These are phyloP conservation scores for Daedaleopsis nitida DNA, from an alignment of 768 basidiomycete genomes.

Conservation along the genomic window DNA sequence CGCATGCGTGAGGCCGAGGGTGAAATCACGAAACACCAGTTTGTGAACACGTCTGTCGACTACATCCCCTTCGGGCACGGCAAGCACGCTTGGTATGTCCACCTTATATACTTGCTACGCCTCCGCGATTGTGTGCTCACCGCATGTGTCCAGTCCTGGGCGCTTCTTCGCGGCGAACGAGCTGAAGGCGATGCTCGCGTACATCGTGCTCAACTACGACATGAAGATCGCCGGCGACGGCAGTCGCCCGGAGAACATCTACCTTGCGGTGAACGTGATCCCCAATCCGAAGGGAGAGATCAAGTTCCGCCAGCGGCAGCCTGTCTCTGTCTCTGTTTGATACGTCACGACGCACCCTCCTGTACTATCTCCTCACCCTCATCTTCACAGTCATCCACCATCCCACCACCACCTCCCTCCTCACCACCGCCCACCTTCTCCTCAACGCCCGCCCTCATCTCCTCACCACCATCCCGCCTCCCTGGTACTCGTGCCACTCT, in stretches of 20 bases:
- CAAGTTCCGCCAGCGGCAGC: slow-evolving; percentile 44
- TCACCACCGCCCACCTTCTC: too few relatives aligned
- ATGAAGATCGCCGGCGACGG: slow-evolving; percentile 30
- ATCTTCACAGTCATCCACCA: too few relatives aligned
- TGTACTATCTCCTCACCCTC: too few relatives aligned
- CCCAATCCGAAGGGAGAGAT: slow-evolving; percentile 26
- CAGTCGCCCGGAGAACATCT: slow-evolving; percentile 20
- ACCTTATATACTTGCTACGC: neutral
- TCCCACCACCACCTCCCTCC: too few relatives aligned
- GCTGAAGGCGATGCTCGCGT: too few relatives aligned
- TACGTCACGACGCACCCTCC: too few relatives aligned
- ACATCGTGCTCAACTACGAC: slow-evolving; percentile 34
- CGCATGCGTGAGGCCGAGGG: slow-evolving; percentile 20
- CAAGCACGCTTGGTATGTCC: slow-evolving; percentile 18
- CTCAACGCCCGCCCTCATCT: too few relatives aligned
- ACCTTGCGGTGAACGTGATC: slow-evolving; percentile 11
- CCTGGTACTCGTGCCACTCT: too few relatives aligned
- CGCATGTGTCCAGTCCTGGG: slow-evolving; percentile 28
- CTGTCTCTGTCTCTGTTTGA: slow-evolving; percentile 36
- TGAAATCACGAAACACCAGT: slow-evolving; percentile 16
- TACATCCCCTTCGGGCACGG: slow-evolving; percentile 17
- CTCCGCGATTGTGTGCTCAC: neutral
- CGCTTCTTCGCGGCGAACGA: slow-evolving; percentile 35
- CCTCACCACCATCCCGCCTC: too few relatives aligned
- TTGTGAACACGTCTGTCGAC: slow-evolving; percentile 10